phyloP scores from a whole-genome alignment of 257 asterid species.

The Petunia secreta region DNA sequence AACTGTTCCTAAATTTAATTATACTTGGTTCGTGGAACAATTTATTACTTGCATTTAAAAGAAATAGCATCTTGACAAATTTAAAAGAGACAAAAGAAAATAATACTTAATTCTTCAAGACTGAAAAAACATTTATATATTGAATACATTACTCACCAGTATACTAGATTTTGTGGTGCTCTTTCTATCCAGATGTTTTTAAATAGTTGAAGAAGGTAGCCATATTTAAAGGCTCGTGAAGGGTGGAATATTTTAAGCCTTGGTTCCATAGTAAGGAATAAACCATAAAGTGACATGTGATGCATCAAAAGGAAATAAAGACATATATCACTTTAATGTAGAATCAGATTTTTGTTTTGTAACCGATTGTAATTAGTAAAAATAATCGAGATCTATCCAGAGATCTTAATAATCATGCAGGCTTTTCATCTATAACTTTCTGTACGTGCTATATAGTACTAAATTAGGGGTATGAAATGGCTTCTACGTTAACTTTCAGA shows the following conservation, averaged over 20 bases:
- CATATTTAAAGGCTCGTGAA: not conserved
- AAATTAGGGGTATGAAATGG: not conserved
- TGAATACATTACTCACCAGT: not conserved
- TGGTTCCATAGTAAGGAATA: not conserved
- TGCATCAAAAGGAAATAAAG: not conserved
- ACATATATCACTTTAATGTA: too few relatives aligned
- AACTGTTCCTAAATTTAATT: too few relatives aligned
- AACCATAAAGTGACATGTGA: not conserved
- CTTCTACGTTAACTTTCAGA: not conserved
- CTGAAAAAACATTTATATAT: not conserved
- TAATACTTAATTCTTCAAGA: not conserved
- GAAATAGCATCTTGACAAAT: not conserved
- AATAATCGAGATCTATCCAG: too few relatives aligned
- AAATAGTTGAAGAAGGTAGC: not conserved
- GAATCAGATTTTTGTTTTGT: not conserved
- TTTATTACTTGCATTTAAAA: not conserved
- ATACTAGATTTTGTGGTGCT: not conserved
- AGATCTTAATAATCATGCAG: too few relatives aligned
- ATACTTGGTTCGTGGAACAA: not conserved
- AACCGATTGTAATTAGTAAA: too few relatives aligned
- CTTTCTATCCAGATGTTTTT: not conserved
- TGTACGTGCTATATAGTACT: not conserved
- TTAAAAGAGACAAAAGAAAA: not conserved
- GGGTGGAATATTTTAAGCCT: constrained; percentile 21
- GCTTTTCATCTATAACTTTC: too few relatives aligned